These are phyloP conservation scores for Rhizopogon salebrosus DNA, from an alignment of 768 basidiomycete species.

Conservation along the genomic window DNA sequence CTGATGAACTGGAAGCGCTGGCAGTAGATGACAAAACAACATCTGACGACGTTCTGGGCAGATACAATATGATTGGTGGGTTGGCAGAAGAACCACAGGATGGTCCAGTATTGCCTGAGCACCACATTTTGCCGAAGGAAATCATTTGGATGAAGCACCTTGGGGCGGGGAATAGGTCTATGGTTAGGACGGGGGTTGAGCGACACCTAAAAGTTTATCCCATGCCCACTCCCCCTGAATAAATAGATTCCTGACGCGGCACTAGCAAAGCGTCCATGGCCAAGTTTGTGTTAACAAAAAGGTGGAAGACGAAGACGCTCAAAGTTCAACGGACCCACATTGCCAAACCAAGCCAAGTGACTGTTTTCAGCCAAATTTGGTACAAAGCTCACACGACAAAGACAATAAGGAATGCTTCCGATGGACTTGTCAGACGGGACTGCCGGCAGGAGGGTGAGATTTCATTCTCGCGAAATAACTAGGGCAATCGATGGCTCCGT, in stretches of 20 bases:
- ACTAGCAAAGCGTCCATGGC: constrained; percentile 5
- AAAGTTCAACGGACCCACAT: not conserved
- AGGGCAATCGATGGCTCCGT: not conserved
- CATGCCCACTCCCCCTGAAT: not conserved
- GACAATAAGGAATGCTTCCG: constrained; percentile 22
- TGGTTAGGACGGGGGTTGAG: not conserved
- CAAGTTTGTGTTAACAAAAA: constrained; percentile 26
- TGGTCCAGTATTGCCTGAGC: constrained; percentile 1
- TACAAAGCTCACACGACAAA: constrained; percentile 1
- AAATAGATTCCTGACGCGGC: constrained; percentile 6
- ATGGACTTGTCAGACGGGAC: not conserved
- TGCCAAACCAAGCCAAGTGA: not conserved
- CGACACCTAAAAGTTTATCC: not conserved
- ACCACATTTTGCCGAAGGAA: constrained; percentile 9
- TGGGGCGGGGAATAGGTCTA: not conserved
- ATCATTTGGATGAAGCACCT: constrained; percentile 10
- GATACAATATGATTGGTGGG: constrained; percentile 17
- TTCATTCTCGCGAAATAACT: not conserved
- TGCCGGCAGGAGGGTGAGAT: not conserved
- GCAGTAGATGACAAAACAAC: constrained; percentile 11
- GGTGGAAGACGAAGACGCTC: constrained; percentile 2
- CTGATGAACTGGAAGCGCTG: constrained; percentile 6
- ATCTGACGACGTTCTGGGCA: constrained; percentile 17
- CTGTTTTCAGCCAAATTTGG: not conserved
- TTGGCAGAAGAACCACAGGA: constrained; percentile 9